Evolutionary conservation across 2,329 filamentous ascomycete species (phyloP).

Genomic region (Penicillium sp.): DNA sequence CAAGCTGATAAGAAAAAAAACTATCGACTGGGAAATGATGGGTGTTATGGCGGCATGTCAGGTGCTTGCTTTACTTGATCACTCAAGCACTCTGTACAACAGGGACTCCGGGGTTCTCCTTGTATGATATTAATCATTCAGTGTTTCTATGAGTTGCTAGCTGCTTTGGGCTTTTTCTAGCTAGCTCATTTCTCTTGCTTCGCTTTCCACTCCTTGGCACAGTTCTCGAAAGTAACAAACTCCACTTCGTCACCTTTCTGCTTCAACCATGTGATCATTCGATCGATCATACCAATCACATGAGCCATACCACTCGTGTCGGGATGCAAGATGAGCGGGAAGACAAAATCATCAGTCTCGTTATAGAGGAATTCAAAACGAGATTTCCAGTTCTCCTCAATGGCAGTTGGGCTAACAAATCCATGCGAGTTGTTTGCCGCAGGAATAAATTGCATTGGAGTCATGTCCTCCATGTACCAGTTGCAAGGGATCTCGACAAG

Average conservation of each 20-base stretch:
- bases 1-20: not conserved
- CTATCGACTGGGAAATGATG: not conserved
- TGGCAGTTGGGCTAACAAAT: slow-evolving; percentile 59
- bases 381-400: slow-evolving; percentile 66
- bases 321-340: slow-evolving; percentile 59
- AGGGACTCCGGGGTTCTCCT: not conserved
- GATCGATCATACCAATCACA: slow-evolving; percentile 61
- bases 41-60: not conserved
- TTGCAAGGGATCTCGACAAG: slow-evolving; percentile 51
- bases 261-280: slow-evolving; percentile 56
- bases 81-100: not conserved
- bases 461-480: slow-evolving; percentile 54
- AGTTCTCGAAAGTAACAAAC: slow-evolving; percentile 38
- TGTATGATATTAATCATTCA: not conserved
- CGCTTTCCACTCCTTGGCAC: slow-evolving; percentile 36
- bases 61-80: not conserved
- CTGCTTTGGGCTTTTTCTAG: not conserved
- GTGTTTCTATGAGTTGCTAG: not conserved
- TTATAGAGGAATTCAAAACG: slow-evolving; percentile 61
- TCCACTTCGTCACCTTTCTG: slow-evolving; percentile 38
- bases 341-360: slow-evolving; percentile 49
- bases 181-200: slow-evolving; percentile 7
- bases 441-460: slow-evolving; percentile 51
- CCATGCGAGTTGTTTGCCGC: slow-evolving; percentile 57
- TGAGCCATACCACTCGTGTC: slow-evolving; percentile 65